Conservation (phyloP, 805 yeast genomes). For the Saturnispora sekii region DNA sequence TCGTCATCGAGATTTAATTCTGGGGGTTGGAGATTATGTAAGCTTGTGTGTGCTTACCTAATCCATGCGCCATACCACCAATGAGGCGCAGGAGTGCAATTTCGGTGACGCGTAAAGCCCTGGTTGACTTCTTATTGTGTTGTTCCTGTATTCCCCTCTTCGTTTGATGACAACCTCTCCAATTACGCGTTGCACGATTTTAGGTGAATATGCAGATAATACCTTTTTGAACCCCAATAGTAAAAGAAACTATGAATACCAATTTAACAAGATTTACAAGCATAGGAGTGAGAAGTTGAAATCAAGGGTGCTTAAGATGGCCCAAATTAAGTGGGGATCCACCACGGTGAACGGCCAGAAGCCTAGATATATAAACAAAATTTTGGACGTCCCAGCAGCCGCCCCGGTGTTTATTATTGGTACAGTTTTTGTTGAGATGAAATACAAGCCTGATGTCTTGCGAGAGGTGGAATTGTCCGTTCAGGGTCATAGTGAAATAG, state of each 20-base stretch:
- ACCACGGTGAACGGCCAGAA: conserved; percentile 29
- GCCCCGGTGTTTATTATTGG: conserved; percentile 78
- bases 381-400: conserved; percentile 53
- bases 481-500: conserved; percentile 39
- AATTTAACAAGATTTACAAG: conserved; percentile 49
- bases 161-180: not conserved
- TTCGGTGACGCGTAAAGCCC: no score
- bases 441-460: conserved; percentile 74
- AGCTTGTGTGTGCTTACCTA: no score
- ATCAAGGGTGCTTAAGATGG: conserved; percentile 37
- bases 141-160: not conserved
- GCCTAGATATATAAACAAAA: conserved; percentile 32
- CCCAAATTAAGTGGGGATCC: conserved; percentile 32
- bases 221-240: conserved; percentile 15
- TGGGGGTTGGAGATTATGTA: no score
- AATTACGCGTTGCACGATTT: not conserved
- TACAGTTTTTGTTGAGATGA: conserved; percentile 75
- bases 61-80: not conserved
- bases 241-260: conserved; percentile 39
- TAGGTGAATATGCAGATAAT: conserved; percentile 11
- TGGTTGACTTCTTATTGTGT: no score
- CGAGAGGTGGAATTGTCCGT: conserved; percentile 61
- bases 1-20: no score
- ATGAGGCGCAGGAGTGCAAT: not conserved
- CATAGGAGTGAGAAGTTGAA: conserved; percentile 40